Evolutionary conservation across 306 rosid species (phyloP).

Genomic region (Gillenia trifoliata): DNA sequence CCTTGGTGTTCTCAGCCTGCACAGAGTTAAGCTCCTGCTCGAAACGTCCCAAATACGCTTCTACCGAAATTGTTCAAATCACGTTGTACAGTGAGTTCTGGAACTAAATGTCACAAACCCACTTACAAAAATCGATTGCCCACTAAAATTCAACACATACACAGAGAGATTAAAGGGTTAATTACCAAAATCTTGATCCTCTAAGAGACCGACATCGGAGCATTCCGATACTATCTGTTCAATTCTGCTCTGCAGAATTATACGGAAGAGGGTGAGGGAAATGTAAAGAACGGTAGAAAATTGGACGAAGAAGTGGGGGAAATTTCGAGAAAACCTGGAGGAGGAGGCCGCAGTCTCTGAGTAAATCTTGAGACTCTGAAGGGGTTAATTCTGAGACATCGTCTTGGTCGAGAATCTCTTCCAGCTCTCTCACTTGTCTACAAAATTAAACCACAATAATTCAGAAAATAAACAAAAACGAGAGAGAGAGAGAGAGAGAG

Average conservation of each 20-base stretch:
- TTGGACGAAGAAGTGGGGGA: background rate
- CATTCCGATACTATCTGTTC: slow-evolving; percentile 49
- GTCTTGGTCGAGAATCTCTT: slow-evolving; percentile 30
- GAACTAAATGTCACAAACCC: slow-evolving; percentile 1
- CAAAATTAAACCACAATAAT: background rate
- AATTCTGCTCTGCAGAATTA: slow-evolving; percentile 39
- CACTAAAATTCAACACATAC: background rate
- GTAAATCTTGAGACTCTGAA: slow-evolving; percentile 31
- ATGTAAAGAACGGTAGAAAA: background rate
- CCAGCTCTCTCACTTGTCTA: slow-evolving; percentile 54
- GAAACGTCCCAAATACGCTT: slow-evolving; percentile 48
- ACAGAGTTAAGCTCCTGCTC: slow-evolving; percentile 46
- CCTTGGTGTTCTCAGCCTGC: slow-evolving; percentile 38
- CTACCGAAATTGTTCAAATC: slow-evolving; percentile 17
- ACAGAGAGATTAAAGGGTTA: background rate
- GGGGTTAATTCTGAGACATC: slow-evolving; percentile 25
- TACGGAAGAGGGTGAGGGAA: background rate
- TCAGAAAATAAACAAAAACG: background rate
- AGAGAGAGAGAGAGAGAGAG: slow-evolving; percentile 14
- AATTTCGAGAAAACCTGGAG: slow-evolving; percentile 36
- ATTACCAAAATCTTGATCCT: slow-evolving; percentile 43
- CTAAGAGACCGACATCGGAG: slow-evolving; percentile 35
- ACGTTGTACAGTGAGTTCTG: background rate
- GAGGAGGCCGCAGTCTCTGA: slow-evolving; percentile 44
- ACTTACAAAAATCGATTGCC: background rate